These are phyloP conservation scores for Climacium dendroides DNA, from an alignment of 225 moss, liverwort and hornwort species.

Conservation along the genomic window DNA sequence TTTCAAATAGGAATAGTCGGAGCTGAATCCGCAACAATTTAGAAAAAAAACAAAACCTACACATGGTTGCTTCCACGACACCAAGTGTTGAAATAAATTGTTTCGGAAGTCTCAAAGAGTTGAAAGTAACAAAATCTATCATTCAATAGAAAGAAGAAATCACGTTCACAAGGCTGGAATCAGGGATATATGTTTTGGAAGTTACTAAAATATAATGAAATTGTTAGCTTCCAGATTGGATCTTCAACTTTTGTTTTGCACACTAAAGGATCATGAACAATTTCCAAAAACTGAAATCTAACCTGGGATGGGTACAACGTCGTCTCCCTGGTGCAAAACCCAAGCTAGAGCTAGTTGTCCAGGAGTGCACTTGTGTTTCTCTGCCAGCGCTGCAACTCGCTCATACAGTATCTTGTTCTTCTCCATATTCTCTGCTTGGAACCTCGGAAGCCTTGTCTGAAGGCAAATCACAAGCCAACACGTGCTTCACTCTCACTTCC, in stretches of 20 bases:
- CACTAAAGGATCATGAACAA: not conserved
- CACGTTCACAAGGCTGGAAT: too few relatives aligned
- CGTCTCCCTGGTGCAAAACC: not conserved
- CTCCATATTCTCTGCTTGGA: constrained; percentile 2
- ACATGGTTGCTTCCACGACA: too few relatives aligned
- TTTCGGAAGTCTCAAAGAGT: too few relatives aligned
- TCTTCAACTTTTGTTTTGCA: not conserved
- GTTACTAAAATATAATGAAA: too few relatives aligned
- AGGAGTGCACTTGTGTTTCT: not conserved
- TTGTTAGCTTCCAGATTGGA: not conserved
- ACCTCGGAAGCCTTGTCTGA: not conserved
- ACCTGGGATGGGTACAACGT: constrained; percentile 2
- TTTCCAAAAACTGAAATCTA: not conserved
- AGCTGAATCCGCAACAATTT: too few relatives aligned
- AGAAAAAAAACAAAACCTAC: too few relatives aligned
- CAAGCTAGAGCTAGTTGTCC: constrained; percentile 4
- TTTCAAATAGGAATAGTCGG: not conserved
- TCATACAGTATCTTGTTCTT: not conserved
- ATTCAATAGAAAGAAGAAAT: too few relatives aligned
- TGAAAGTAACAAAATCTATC: too few relatives aligned
- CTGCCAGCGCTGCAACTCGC: not conserved
- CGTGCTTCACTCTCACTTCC: not conserved
- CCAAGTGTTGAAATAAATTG: too few relatives aligned
- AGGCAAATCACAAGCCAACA: not conserved
- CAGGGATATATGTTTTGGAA: too few relatives aligned